phyloP scores from a whole-genome alignment of 2,329 filamentous ascomycete species.

The Fusarium sp. region DNA sequence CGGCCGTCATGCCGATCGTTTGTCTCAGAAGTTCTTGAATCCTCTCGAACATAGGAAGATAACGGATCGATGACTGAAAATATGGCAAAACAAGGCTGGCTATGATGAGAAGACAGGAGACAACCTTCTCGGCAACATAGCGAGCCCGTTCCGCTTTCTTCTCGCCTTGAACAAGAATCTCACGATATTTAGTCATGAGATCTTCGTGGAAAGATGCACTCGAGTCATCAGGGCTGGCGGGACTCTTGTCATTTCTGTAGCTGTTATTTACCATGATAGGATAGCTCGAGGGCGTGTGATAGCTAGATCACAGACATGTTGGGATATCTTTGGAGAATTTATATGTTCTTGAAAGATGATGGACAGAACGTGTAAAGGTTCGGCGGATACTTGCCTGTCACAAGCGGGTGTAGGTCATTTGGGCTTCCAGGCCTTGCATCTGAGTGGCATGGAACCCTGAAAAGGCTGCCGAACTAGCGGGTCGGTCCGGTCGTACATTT shows the following conservation, averaged over 20 bases:
- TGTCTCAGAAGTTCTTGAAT: background rate
- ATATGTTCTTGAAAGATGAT: background rate
- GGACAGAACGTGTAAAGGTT: background rate
- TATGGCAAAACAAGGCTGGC: background rate
- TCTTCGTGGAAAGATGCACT: background rate
- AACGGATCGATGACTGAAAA: background rate
- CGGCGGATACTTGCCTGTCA: background rate
- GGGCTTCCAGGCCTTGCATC: background rate
- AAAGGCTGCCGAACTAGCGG: no score
- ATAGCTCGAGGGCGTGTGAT: background rate
- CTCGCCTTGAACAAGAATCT: background rate
- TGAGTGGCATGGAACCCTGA: no score
- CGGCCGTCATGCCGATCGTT: background rate
- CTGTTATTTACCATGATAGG: background rate
- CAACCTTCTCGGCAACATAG: background rate
- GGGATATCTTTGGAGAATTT: background rate
- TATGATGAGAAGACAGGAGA: background rate
- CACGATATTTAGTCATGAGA: background rate
- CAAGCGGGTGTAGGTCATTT: background rate
- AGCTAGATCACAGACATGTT: background rate
- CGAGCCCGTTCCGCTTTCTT: background rate
- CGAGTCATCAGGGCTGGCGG: background rate
- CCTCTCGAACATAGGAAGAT: background rate
- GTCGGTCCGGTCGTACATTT: no score
- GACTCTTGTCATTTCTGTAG: background rate